Base-by-base conservation (phyloP, 305 asterid genomes). In the Solanum hybrid region DNA sequence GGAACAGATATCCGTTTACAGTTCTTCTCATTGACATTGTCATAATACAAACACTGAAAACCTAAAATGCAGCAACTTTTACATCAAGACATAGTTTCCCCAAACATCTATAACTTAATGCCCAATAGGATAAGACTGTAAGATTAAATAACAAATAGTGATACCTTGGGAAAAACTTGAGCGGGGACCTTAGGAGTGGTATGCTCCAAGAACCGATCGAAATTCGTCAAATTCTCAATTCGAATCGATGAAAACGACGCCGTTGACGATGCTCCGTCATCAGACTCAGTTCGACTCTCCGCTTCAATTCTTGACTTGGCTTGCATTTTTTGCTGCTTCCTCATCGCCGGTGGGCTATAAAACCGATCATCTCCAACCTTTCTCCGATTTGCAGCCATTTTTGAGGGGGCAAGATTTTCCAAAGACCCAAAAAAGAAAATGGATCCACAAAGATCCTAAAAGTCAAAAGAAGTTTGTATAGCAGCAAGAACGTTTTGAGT, bases 341-440 rank as follows among this genome's bases (percentile, higher is more conserved):
- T 92, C 97, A 97, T 91, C 80, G 99, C 98, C 31, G 99, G 99
- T 2, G 98, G 98, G 91, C 98, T 93, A 92, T 96, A 96, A 91
- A 95, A 92, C 89, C 97, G 94, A 51, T 94, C 96, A 76, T 95
- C 98, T 16, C 95, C 96, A 26, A 90, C 86, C 89, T 95, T 92
- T 89, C 90, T 92, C 69, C 93, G 87, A 89, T 79, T 89, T 39
- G 57, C 87, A 37, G 90, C 85, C 90, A 89, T 89, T 26, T 71
- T 28, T 11, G 31, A 5, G 18, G 77, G 77, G 77, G 20, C 33
- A 26, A 71, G 33, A 71, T 29, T 51, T 29, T 36, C 86, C 37
- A 87, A 87, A 42, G 51, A 76, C 36, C 90, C 90, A 31, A 67
- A 78, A 77, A 57, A 9, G 80, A 61, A 78, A 89, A 77, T 79